phyloP scores from a whole-genome alignment of 139 green algal species.

The Ulvella scutata region DNA sequence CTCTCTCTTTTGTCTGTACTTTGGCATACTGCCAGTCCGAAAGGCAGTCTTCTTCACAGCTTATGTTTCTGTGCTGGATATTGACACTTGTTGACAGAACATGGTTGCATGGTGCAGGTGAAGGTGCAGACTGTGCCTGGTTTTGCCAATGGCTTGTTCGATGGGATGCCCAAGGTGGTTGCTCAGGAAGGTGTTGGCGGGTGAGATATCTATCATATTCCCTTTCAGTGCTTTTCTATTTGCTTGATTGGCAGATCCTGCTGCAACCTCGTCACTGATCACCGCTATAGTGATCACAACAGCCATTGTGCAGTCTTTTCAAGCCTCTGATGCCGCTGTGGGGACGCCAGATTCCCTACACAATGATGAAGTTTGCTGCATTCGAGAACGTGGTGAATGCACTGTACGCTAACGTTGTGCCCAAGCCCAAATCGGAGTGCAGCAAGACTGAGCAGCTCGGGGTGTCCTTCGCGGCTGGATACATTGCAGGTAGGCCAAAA shows the following conservation, averaged over 20 bases:
- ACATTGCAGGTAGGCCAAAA: slow-evolving; percentile 56
- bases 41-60: too few species aligned
- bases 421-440: slow-evolving; percentile 82
- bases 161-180: slow-evolving; percentile 80
- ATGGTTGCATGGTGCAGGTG: slow-evolving; percentile 33
- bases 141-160: slow-evolving; percentile 60
- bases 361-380: slow-evolving; percentile 89
- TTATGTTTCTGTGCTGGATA: too few species aligned
- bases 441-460: slow-evolving; percentile 79
- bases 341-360: slow-evolving; percentile 89
- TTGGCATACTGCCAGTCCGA: too few species aligned
- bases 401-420: slow-evolving; percentile 83
- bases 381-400: slow-evolving; percentile 80
- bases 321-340: slow-evolving; percentile 76
- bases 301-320: slow-evolving; percentile 44
- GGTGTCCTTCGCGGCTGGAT: slow-evolving; percentile 73
- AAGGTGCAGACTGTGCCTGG: slow-evolving; percentile 84
- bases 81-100: too few species aligned
- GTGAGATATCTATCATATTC: too few species aligned
- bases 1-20: too few species aligned
- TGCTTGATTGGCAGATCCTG: background rate
- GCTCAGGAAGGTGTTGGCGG: slow-evolving; percentile 30
- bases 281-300: background rate
- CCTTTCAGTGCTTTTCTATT: too few species aligned
- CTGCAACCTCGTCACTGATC: background rate